Percentiles rank a stretch among this genome's conserved stretches.
Conservation (phyloP, 192 early-diverging fungal genomes). For the Entomortierella chlamydospora region DNA sequence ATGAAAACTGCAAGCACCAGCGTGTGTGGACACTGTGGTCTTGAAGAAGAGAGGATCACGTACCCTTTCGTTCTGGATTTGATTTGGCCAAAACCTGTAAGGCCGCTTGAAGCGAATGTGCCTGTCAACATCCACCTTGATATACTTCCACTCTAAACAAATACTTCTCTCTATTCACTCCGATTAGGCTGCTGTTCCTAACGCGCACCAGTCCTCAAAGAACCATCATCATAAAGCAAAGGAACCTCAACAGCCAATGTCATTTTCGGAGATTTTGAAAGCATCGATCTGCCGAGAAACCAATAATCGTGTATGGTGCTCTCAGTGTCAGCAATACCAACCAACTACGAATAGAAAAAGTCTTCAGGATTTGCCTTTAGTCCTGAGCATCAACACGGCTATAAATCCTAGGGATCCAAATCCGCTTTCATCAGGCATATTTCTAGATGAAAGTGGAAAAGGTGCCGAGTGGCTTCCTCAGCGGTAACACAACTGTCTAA, state of each 20-base stretch:
- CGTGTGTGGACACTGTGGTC: slow-evolving; percentile 76
- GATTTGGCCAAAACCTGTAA: slow-evolving; percentile 75
- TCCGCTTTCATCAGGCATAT: slow-evolving; percentile 54
- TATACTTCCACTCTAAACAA: no score
- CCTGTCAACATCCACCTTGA: no score
- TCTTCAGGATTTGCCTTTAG: slow-evolving; percentile 73
- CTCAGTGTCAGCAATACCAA: slow-evolving; percentile 85
- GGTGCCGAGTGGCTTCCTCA: slow-evolving; percentile 62
- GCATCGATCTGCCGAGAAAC: slow-evolving; percentile 74
- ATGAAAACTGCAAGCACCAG: slow-evolving; percentile 69
- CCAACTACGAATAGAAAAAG: slow-evolving; percentile 78
- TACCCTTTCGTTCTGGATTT: slow-evolving; percentile 90
- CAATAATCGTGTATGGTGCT: slow-evolving; percentile 88
- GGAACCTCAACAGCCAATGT: slow-evolving; percentile 23
- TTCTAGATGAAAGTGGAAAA: slow-evolving; percentile 40
- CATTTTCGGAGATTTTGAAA: slow-evolving; percentile 65
- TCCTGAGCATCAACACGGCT: slow-evolving; percentile 86
- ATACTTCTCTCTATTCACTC: neutral
- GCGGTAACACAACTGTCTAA: slow-evolving; percentile 25
- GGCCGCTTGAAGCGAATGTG: neutral
- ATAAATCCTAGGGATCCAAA: slow-evolving; percentile 65
- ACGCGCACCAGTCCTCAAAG: slow-evolving; percentile 46
- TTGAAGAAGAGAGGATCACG: slow-evolving; percentile 68
- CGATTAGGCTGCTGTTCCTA: slow-evolving; percentile 15
- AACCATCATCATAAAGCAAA: slow-evolving; percentile 37